Base-by-base conservation (phyloP, 23 red algal genomes). In the Agarophyton chilense region DNA sequence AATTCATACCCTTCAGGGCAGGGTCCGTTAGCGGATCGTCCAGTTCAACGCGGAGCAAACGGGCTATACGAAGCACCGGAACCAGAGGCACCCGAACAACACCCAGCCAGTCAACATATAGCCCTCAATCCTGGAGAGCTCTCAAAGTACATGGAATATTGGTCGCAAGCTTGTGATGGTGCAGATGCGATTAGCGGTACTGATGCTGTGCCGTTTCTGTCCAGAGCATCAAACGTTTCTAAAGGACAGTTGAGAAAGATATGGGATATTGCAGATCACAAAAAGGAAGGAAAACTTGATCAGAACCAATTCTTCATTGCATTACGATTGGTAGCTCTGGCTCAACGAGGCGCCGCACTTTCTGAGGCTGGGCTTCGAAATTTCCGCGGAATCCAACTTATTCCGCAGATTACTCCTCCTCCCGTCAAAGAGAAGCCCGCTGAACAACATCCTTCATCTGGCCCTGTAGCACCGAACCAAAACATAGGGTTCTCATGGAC, bases 231-330 rank as follows among this genome's bases (percentile, higher is more conserved):
- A 2, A 74, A 89, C 25, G 91, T 98, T 21, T 89, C 84, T 2
- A 92, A 89, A 38, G 75, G 79, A 12, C 93, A 95, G 42, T 44
- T 99, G 54, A 76, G 94, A 39, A 72, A 60, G 18, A 94, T 99
- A 42, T 99, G 97, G 97, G 67, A 79, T 50, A 82, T 96, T 49
- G 97, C 97, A 31, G 97, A 99, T 83, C 82, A 91, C 52, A 49
- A 50, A 33, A 81, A 88, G 53, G 78, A 86, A 41, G 97, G 97
- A 9, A 40, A 63, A 36, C 84, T 99, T 9, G 88, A 86, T 35
- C 84, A 86, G 26, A 76, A 94, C 25, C 61, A 96, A 60, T 99
- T 99, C 86, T 99, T 87, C 83, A 84, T 99, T 53, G 97, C 97
- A 19, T 68, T 99, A 22, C 90, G 97, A 34, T 90, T 99, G 42